Conservation (phyloP, 169 alveolate genomes). For the Plasmodium ovale region DNA sequence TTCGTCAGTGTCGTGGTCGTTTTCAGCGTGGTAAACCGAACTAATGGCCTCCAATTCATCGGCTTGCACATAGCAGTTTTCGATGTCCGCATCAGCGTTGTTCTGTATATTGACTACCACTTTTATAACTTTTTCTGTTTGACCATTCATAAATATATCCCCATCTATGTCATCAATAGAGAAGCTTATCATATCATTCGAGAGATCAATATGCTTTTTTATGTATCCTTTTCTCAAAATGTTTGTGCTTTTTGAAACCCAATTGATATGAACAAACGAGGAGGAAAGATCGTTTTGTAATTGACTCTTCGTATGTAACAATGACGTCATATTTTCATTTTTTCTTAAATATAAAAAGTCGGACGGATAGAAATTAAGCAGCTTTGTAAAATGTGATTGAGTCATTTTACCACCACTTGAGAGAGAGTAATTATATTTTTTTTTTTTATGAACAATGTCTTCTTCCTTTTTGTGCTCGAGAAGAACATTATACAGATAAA, state of each 20-base stretch:
- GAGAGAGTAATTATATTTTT: no score
- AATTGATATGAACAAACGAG: slow-evolving; percentile 16
- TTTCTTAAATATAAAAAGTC: slow-evolving; percentile 24
- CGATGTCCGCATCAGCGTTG: slow-evolving; percentile 29
- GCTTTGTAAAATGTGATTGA: background rate
- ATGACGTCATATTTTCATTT: slow-evolving; percentile 22
- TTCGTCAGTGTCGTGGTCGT: background rate
- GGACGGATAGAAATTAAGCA: slow-evolving; percentile 26
- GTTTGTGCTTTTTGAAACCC: slow-evolving; percentile 8
- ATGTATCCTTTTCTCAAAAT: slow-evolving; percentile 14
- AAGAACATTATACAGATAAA: slow-evolving; percentile 20
- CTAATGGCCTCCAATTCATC: slow-evolving; percentile 31
- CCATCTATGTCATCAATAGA: slow-evolving; percentile 16
- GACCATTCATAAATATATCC: slow-evolving; percentile 42
- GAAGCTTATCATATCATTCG: slow-evolving; percentile 32
- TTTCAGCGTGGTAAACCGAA: background rate
- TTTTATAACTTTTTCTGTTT: slow-evolving; percentile 34
- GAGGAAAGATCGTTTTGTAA: background rate
- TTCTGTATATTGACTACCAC: slow-evolving; percentile 39
- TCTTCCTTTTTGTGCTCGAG: slow-evolving; percentile 15
- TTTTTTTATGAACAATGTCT: no score
- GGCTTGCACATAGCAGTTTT: slow-evolving; percentile 51
- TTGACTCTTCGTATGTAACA: background rate
- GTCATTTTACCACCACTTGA: no score
- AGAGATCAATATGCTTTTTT: slow-evolving; percentile 7